Percentiles rank a stretch among this genome's conserved stretches.
phyloP scores from a whole-genome alignment of 2,329 filamentous ascomycete genomes.

The Pseudocercospora fijiensis region DNA sequence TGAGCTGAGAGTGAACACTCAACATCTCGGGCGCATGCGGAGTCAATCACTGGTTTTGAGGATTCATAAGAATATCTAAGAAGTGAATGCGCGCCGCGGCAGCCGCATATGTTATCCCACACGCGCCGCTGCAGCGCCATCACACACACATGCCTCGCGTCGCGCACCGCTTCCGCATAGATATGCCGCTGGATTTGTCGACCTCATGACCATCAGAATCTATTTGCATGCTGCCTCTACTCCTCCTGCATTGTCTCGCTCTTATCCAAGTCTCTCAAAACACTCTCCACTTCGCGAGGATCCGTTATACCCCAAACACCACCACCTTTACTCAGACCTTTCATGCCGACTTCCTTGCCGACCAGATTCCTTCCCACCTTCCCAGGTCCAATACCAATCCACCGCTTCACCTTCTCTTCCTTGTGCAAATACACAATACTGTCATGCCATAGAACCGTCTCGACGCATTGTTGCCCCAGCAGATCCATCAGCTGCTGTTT shows the following conservation, averaged over 20 bases:
- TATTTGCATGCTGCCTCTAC: conserved; percentile 11
- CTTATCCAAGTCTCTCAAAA: conserved; percentile 48
- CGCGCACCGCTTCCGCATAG: background rate
- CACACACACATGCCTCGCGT: background rate
- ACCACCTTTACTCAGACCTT: conserved; percentile 74
- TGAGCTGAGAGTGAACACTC: too few species aligned
- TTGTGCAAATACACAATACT: conserved; percentile 87
- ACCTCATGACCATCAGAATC: background rate
- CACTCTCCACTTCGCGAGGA: conserved; percentile 57
- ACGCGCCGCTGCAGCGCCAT: background rate
- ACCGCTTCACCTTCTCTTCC: conserved; percentile 74
- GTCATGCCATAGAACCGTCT: conserved; percentile 93
- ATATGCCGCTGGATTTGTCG: background rate
- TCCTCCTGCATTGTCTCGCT: conserved; percentile 46
- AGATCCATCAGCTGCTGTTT: conserved; percentile 75
- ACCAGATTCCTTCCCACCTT: conserved; percentile 93
- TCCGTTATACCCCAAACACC: conserved; percentile 91
- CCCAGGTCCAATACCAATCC: conserved; percentile 89
- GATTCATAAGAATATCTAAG: conserved; percentile 8
- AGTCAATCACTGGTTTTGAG: conserved; percentile 1
- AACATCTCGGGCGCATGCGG: conserved; percentile 11
- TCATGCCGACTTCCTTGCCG: conserved; percentile 91
- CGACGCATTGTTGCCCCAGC: conserved; percentile 77
- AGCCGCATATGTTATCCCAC: background rate
- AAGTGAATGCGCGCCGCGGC: background rate